These are phyloP conservation scores for Vigna hirtella DNA, from an alignment of 306 rosid species.

Conservation along the genomic window DNA sequence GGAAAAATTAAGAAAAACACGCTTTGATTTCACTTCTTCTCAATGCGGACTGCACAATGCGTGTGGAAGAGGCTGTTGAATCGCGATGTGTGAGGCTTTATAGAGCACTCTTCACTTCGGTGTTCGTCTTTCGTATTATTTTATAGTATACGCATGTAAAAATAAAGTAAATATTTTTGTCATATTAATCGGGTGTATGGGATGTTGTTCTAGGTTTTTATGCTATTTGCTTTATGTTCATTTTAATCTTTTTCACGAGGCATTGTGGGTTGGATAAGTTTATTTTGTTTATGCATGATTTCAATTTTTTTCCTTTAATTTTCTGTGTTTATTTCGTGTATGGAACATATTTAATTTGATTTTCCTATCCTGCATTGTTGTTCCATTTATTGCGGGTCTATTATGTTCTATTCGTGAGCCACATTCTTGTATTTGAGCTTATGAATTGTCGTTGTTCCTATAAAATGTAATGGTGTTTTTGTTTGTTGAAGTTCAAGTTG, in stretches of 20 bases:
- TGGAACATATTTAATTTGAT: slow-evolving; percentile 8
- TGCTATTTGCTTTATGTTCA: slow-evolving; percentile 23
- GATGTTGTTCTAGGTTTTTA: slow-evolving; percentile 3
- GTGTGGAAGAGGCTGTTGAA: slow-evolving; percentile 33
- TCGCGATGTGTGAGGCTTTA: slow-evolving; percentile 36
- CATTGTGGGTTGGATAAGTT: slow-evolving; percentile 15
- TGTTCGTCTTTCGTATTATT: background rate
- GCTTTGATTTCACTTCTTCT: slow-evolving; percentile 42
- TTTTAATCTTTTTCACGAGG: slow-evolving; percentile 30
- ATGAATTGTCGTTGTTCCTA: background rate
- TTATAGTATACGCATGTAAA: background rate
- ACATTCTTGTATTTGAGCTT: slow-evolving; percentile 47
- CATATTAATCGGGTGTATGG: slow-evolving; percentile 14
- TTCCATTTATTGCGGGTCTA: slow-evolving; percentile 22
- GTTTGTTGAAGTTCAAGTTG: slow-evolving; percentile 7
- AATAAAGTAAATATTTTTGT: slow-evolving; percentile 3
- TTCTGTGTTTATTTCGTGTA: slow-evolving; percentile 11
- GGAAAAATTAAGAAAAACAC: background rate
- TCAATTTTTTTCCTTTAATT: background rate
- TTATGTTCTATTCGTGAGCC: slow-evolving; percentile 33
- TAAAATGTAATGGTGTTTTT: slow-evolving; percentile 3
- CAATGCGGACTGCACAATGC: slow-evolving; percentile 55
- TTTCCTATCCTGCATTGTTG: slow-evolving; percentile 36
- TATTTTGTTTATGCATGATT: background rate
- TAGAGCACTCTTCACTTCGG: slow-evolving; percentile 22